phyloP scores from a whole-genome alignment of 2,329 filamentous ascomycete genomes.

The Cephalotrichum gorgonifer region DNA sequence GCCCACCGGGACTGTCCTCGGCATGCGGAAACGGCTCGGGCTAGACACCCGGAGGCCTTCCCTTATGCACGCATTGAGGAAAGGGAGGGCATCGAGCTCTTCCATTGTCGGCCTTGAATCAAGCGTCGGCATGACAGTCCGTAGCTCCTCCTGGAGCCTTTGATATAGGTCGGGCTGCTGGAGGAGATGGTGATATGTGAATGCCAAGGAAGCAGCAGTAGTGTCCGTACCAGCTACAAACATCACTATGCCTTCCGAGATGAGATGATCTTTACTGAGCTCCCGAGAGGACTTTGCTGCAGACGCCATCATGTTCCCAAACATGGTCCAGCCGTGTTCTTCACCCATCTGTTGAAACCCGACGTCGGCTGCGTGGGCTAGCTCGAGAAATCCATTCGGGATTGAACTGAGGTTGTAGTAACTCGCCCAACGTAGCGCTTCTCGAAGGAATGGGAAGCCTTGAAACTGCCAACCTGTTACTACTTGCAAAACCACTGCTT shows the following conservation, averaged over 20 bases:
- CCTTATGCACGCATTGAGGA: conserved; percentile 6
- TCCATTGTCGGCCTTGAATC: background rate
- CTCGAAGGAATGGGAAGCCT: background rate
- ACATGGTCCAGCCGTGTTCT: background rate
- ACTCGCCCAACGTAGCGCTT: background rate
- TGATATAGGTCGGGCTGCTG: background rate
- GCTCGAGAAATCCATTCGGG: background rate
- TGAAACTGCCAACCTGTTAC: background rate
- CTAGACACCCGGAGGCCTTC: conserved; percentile 7
- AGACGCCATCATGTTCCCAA: background rate
- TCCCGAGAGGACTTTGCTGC: background rate
- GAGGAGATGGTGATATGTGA: conserved; percentile 3
- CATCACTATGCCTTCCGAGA: conserved; percentile 4
- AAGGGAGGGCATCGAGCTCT: background rate
- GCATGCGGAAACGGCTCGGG: conserved; percentile 7
- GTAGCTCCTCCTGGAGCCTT: background rate
- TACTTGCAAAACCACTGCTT: too few species aligned
- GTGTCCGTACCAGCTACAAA: conserved; percentile 5
- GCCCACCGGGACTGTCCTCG: conserved; percentile 2
- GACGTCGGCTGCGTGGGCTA: background rate
- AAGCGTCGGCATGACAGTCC: background rate
- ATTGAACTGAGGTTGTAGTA: background rate
- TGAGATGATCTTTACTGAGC: background rate
- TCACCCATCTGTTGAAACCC: background rate
- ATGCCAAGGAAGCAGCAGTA: background rate